Conservation (phyloP, 2,329 filamentous ascomycete genomes). For the Arthrobotrys pseudoclavata region DNA sequence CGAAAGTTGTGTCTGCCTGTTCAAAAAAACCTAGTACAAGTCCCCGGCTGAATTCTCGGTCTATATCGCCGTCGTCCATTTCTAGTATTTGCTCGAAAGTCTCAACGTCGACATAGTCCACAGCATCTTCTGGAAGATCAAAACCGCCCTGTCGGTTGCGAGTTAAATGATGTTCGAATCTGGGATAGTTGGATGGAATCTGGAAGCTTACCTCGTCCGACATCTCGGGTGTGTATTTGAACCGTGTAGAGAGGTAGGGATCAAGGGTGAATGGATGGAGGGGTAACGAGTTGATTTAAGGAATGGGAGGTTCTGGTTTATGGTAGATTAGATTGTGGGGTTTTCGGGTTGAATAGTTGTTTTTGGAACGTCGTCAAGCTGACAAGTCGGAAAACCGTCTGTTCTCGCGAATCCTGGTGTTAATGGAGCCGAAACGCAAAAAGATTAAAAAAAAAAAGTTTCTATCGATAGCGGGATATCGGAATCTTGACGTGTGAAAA, state of each 20-base stretch:
- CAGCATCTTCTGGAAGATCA: conserved; percentile 66
- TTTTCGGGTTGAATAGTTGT: conserved; percentile 10
- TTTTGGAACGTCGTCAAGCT: conserved; percentile 1
- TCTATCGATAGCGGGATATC: not conserved
- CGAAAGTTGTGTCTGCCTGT: conserved; percentile 88
- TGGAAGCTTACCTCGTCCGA: conserved; percentile 46
- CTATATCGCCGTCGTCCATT: conserved; percentile 92
- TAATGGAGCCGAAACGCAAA: not conserved
- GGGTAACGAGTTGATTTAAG: not conserved
- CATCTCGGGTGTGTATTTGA: conserved; percentile 27
- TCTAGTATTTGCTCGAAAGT: conserved; percentile 97
- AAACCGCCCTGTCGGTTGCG: not conserved
- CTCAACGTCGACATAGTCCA: conserved; percentile 80
- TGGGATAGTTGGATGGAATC: not conserved
- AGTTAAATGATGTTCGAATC: not conserved
- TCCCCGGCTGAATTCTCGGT: conserved; percentile 86
- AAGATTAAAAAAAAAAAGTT: not conserved
- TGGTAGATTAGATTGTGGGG: conserved; percentile 2
- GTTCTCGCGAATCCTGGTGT: conserved; percentile 13
- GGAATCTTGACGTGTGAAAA: not conserved
- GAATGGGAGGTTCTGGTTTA: not conserved
- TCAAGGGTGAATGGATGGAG: not conserved
- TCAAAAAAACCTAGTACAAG: conserved; percentile 95
- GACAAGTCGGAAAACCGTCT: conserved; percentile 3
- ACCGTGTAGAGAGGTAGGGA: not conserved